Conservation (phyloP, 2,329 filamentous ascomycete species). For the Bimuria novae-zelandiae region DNA sequence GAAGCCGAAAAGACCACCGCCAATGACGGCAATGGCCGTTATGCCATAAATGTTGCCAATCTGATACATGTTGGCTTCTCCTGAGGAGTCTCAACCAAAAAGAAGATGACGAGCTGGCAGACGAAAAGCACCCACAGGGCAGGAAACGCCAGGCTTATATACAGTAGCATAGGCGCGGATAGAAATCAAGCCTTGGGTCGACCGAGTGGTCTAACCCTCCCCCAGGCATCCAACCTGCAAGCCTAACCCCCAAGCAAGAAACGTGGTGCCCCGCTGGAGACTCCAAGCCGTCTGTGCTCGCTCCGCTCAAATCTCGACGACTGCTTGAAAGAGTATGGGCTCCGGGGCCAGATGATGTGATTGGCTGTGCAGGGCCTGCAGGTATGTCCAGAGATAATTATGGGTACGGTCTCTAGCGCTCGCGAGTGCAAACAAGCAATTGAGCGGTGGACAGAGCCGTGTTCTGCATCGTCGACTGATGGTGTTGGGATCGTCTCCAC, state of each 20-base stretch:
- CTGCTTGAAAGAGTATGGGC: no score
- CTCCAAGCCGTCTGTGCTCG: neutral
- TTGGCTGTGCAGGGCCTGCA: neutral
- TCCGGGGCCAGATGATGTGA: slow-evolving; percentile 15
- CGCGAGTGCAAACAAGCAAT: neutral
- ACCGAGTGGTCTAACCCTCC: neutral
- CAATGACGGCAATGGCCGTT: slow-evolving; percentile 62
- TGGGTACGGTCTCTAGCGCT: neutral
- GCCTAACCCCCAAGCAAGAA: slow-evolving; percentile 1
- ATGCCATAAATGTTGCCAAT: slow-evolving; percentile 64
- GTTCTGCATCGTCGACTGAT: neutral
- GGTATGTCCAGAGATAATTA: neutral
- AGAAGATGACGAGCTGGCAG: neutral
- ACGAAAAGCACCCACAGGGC: no score
- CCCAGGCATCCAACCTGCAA: neutral
- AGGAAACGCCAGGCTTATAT: neutral
- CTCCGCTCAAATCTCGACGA: no score
- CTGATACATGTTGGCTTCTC: slow-evolving; percentile 42
- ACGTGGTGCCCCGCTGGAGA: slow-evolving; percentile 5
- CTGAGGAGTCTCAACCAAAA: slow-evolving; percentile 1
- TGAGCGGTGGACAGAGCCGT: slow-evolving; percentile 1
- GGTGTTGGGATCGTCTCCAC: neutral
- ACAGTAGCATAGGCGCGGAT: neutral
- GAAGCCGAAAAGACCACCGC: slow-evolving; percentile 76
- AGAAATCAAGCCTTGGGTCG: neutral